Evolutionary conservation across 441 rosid genomes (phyloP), one percentile per base, ranked within the genome.

Genomic region (Raphanus hybrid): DNA sequence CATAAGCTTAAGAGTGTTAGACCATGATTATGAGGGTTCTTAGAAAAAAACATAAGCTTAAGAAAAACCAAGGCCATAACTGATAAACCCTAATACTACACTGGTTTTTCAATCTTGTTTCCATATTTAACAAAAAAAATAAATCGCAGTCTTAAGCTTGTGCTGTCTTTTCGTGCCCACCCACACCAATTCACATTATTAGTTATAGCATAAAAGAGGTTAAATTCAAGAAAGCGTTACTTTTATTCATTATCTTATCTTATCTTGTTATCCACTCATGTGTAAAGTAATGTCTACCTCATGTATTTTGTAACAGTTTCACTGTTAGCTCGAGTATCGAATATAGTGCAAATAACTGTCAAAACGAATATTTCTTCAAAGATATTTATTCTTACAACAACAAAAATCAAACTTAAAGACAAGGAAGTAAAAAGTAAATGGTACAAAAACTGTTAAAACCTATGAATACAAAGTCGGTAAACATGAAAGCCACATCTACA

Each of bases 141-240:
- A 10, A 12, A 39, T 37, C 52, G 52, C 26, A 37, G 52, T 64
- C n/a, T 35, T 64, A 41, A 41, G 64, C 64, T 75, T 58, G 43
- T 60, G 69, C 32, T 34, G 18, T 60, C 63, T 48, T 48, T 15
- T 61, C 74, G 74, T 68, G 74, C 55, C 74, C 54, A 75, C 32
- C 27, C 14, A 70, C 66, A 23, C 6, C 63, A 59, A 35, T 39
- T 37, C 14, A 10, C 71, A 69, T 32, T 9, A 32, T 69, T 54
- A 69, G 41, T 9, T 32, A 32, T 26, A n/a, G 45, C 65, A 41
- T 11, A 39, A 27, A 65, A 32, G 67, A 43, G 60, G 59, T 37
- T 14, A 45, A 7, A 43, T 29, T 23, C 55, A 34, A 50, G 63
- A 50, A 61, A 61, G 6, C 4, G 52, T 37, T 45, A 16, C 27